phyloP scores from a whole-genome alignment of 2,329 filamentous ascomycete genomes.

The Alternaria triticina region DNA sequence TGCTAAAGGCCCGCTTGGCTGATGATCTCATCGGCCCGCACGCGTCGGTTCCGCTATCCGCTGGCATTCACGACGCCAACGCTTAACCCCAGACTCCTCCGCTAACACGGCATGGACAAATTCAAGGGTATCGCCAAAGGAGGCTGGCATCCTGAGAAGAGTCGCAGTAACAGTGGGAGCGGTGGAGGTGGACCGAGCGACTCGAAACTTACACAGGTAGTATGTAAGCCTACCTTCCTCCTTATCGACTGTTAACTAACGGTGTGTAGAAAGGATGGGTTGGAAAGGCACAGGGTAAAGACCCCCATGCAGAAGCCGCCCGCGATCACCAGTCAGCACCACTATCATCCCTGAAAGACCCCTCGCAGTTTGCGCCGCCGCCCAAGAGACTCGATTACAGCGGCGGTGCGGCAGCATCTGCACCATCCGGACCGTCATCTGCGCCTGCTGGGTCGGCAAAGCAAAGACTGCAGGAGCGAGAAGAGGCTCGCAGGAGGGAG shows the following conservation, averaged over 20 bases:
- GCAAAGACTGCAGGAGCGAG: conserved; percentile 45
- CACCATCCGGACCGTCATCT: conserved; percentile 48
- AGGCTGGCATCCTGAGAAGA: conserved; percentile 55
- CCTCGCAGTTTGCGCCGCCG: conserved; percentile 78
- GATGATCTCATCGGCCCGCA: conserved; percentile 31
- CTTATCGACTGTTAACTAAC: conserved; percentile 10
- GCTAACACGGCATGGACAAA: conserved; percentile 37
- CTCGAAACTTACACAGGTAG: conserved; percentile 60
- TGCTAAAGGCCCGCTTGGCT: conserved; percentile 18
- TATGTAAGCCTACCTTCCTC: conserved; percentile 53
- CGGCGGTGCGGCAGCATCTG: conserved; percentile 49
- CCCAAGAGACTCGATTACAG: conserved; percentile 68
- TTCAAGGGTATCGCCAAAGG: conserved; percentile 53
- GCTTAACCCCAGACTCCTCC: conserved; percentile 10
- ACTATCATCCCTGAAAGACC: conserved; percentile 75
- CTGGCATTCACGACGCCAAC: conserved; percentile 19
- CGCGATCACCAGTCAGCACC: conserved; percentile 65
- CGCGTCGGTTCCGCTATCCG: conserved; percentile 11
- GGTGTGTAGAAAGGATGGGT: conserved; percentile 62
- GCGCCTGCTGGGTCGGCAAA: conserved; percentile 49
- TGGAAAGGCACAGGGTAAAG: conserved; percentile 57
- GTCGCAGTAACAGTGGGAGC: conserved; percentile 8
- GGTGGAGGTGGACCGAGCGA: conserved; percentile 46
- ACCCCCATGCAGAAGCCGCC: conserved; percentile 46
- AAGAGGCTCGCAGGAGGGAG: conserved; percentile 44